Evolutionary conservation across 2,329 filamentous ascomycete species (phyloP).

Genomic region (Sclerotinia sclerotiorum): DNA sequence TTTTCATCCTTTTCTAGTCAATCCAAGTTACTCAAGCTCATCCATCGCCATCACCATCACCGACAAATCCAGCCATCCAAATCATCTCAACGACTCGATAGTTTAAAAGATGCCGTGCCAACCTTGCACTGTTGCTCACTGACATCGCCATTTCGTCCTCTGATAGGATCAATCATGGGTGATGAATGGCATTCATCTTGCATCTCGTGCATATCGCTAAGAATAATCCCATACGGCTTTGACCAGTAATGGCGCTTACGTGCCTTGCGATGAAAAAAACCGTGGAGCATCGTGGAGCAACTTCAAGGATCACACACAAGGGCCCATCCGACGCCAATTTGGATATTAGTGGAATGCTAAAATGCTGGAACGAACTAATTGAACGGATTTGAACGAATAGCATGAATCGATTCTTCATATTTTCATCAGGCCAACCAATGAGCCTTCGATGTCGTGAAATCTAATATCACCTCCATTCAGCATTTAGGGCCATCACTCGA

Average conservation of each 20-base stretch:
- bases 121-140: constrained; percentile 8
- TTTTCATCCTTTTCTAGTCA: neutral
- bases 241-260: constrained; percentile 20
- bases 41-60: neutral
- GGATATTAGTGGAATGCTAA: neutral
- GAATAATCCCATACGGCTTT: constrained; percentile 15
- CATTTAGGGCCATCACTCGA: constrained; percentile 6
- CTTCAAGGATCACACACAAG: neutral
- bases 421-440: neutral
- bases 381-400: neutral
- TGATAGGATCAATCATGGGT: constrained; percentile 11
- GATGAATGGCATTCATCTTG: constrained; percentile 14
- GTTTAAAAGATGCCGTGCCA: constrained; percentile 10
- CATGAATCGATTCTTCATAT: constrained; percentile 1
- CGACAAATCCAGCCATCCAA: neutral
- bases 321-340: constrained; percentile 1
- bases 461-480: neutral
- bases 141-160: neutral
- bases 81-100: constrained; percentile 7
- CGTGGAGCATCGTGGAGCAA: constrained; percentile 2
- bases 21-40: neutral
- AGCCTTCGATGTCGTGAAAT: neutral
- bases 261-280: constrained; percentile 10
- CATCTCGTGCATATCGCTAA: constrained; percentile 19
- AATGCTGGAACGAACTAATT: neutral